Conservation (phyloP, 2,329 filamentous ascomycete species). For the Exophiala sp. region DNA sequence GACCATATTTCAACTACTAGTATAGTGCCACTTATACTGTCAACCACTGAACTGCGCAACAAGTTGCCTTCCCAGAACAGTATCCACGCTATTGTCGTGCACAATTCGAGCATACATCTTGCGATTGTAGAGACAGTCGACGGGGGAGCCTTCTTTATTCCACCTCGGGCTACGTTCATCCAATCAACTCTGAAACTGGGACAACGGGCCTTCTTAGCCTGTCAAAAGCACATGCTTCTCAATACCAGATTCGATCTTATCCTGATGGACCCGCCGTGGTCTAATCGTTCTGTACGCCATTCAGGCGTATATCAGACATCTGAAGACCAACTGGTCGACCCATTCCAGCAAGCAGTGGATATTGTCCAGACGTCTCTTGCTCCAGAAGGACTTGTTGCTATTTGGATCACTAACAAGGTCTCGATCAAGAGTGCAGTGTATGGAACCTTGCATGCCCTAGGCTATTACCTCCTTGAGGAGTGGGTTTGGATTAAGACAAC, state of each 20-base stretch:
- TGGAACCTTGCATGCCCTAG: conserved; percentile 46
- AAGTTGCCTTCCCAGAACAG: conserved; percentile 11
- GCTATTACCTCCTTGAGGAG: conserved; percentile 54
- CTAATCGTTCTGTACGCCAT: conserved; percentile 57
- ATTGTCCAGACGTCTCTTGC: conserved; percentile 45
- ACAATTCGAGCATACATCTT: conserved; percentile 4
- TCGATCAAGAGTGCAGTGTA: conserved; percentile 48
- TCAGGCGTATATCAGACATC: conserved; percentile 46
- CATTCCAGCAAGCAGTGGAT: conserved; percentile 36
- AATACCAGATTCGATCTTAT: conserved; percentile 53
- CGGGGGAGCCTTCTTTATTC: conserved; percentile 42
- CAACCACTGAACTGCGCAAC: conserved; percentile 16
- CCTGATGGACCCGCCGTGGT: conserved; percentile 62
- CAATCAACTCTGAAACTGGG: conserved; percentile 38
- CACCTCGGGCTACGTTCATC: conserved; percentile 48
- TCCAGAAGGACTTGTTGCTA: conserved; percentile 44
- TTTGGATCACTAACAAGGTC: conserved; percentile 62
- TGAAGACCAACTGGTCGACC: conserved; percentile 29
- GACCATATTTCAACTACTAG: neutral
- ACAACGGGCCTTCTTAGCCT: conserved; percentile 30
- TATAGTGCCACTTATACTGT: conserved; percentile 18
- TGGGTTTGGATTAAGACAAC: conserved; percentile 65
- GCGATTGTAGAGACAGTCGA: conserved; percentile 16
- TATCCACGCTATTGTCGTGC: conserved; percentile 11
- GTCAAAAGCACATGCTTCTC: conserved; percentile 7